Conservation (phyloP, 2,329 filamentous ascomycete genomes). For the Colletotrichum nymphaeae region DNA sequence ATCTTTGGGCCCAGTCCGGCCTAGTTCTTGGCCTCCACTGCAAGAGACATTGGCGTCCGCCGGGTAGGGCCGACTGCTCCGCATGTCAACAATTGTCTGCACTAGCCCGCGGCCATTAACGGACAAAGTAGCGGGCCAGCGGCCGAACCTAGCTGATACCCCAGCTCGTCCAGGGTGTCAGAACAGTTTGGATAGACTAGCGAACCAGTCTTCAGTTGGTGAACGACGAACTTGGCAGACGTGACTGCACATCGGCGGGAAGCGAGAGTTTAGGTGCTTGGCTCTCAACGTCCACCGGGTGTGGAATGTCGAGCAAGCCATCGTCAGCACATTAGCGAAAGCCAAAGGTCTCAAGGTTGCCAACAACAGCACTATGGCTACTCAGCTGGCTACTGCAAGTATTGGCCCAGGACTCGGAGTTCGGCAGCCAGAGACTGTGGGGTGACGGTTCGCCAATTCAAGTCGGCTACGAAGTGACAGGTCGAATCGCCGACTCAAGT, state of each 20-base stretch:
- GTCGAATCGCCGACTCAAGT: not conserved
- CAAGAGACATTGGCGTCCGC: constrained; percentile 17
- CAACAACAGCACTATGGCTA: not conserved
- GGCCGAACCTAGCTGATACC: not conserved
- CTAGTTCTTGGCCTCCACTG: constrained; percentile 2
- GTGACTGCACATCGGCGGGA: not conserved
- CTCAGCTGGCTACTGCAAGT: not conserved
- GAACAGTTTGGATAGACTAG: not conserved
- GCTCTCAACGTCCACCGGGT: constrained; percentile 13
- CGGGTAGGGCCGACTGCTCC: constrained; percentile 18
- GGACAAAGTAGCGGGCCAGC: not conserved
- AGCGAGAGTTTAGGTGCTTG: constrained; percentile 6
- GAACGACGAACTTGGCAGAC: not conserved
- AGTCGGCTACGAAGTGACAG: constrained; percentile 14
- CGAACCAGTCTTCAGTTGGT: not conserved
- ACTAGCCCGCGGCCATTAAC: not conserved
- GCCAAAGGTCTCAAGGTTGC: not conserved
- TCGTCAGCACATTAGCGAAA: not conserved
- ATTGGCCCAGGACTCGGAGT: constrained; percentile 10
- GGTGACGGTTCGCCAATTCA: constrained; percentile 10
- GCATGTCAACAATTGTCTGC: constrained; percentile 6
- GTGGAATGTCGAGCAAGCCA: constrained; percentile 7
- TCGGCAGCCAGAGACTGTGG: constrained; percentile 27
- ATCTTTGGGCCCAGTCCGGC: not conserved
- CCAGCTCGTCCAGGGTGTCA: not conserved